Base-by-base conservation (phyloP, 2,329 filamentous ascomycete species). In the Pseudocercospora macadamiae region DNA sequence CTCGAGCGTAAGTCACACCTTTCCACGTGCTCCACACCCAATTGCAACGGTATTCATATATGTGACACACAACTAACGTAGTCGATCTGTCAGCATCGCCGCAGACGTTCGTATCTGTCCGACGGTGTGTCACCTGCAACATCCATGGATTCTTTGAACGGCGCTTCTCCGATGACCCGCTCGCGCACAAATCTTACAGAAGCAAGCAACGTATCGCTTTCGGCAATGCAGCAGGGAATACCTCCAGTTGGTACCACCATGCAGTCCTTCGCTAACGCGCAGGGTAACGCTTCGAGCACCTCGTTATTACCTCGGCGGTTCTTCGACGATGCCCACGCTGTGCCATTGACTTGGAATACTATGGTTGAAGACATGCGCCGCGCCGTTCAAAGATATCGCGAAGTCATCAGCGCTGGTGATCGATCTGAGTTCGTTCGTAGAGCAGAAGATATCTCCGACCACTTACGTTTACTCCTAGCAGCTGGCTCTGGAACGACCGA, bases 381-480 rank as follows among this genome's bases (percentile, higher is more conserved):
- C 65, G 90, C 93, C 1, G 89, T 99, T 60, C 92, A 97, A 67
- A 85, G 88, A 56, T 99, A 97, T 75, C 86, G 92, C 45, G 89
- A 96, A 66, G 90, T 91, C n/a, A 90, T 99, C 68, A 88, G 88
- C 62, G 89, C 87, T 68, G 89, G 88, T 63, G 87, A 89, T 70
- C 87, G 93, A 23, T 90, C 92, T 2, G 92, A 97, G 72, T 97
- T 96, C 74, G 95, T 97, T 23, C 88, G 89, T 58, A 86, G 90
- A 63, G 95, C 95, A n/a, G 95, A 99, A 76, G 93, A 99, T 72
- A 97, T 99, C 53, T 97, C 95, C 4, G 95, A 99, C 73, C 93
- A 99, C 73, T 81, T 99, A 57, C 89, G 95, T 55, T 82, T 97
- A 64, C 84, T 99, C 6, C 85, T 99, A n/a, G 93, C 93, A 26